A percentile compares a stretch with the other conserved stretches of the same genome.
phyloP scores from a whole-genome alignment of 208 protist genomes.

The Crithidia brevicula region DNA sequence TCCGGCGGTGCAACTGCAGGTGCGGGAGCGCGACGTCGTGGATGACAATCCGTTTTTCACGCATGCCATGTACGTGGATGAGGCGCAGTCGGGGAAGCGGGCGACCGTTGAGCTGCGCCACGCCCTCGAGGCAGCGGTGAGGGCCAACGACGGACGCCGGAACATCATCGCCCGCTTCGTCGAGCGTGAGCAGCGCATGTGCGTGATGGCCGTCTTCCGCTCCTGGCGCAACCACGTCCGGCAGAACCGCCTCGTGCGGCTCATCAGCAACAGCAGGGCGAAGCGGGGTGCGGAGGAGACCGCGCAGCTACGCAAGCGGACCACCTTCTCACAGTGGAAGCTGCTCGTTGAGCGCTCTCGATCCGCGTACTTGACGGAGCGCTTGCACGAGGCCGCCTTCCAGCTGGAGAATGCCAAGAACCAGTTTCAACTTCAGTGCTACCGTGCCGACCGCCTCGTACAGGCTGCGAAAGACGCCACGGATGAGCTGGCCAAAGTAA shows the following conservation, averaged over 20 bases:
- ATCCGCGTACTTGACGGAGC: slow-evolving; percentile 76
- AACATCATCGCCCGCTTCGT: slow-evolving; percentile 47
- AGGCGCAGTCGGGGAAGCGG: slow-evolving; percentile 44
- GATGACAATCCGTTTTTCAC: slow-evolving; percentile 83
- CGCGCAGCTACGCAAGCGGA: slow-evolving; percentile 32
- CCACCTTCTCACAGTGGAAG: slow-evolving; percentile 78
- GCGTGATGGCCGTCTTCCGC: slow-evolving; percentile 45
- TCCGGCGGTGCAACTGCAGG: slow-evolving; percentile 58
- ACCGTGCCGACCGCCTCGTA: slow-evolving; percentile 75
- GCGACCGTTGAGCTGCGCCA: slow-evolving; percentile 38
- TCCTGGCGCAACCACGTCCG: slow-evolving; percentile 58
- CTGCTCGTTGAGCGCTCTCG: slow-evolving; percentile 66
- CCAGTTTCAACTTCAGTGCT: slow-evolving; percentile 91
- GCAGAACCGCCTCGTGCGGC: slow-evolving; percentile 31
- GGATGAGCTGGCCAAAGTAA: slow-evolving; percentile 41
- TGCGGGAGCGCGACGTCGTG: slow-evolving; percentile 47
- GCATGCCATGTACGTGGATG: slow-evolving; percentile 82
- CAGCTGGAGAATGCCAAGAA: slow-evolving; percentile 90
- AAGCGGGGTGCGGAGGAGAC: slow-evolving; percentile 37
- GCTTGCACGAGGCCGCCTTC: slow-evolving; percentile 79
- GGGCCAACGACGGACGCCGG: slow-evolving; percentile 52
- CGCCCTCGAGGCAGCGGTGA: slow-evolving; percentile 41
- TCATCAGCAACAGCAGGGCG: slow-evolving; percentile 46
- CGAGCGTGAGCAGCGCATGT: slow-evolving; percentile 15
- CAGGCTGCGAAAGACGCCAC: slow-evolving; percentile 55